Base-by-base conservation (phyloP, 2,329 filamentous ascomycete species). In the Alternaria sp. region DNA sequence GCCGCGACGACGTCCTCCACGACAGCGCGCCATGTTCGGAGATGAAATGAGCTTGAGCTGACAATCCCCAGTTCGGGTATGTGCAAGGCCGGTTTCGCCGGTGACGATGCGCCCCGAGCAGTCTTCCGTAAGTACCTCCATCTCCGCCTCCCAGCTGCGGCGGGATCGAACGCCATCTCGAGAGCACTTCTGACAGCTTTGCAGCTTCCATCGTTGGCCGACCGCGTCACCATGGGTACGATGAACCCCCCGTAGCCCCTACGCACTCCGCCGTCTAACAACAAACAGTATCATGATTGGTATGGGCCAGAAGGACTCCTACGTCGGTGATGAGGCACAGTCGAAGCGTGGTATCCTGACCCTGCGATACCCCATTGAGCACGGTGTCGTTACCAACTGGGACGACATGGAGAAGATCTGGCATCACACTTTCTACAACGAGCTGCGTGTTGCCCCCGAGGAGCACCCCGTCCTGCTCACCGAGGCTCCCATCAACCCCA, bases 341-440 rank as follows among this genome's bases (percentile, higher is more conserved):
- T 99, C 96, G 83, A 99, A 99, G 94, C 95, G 96, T 96, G 96
- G 96, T 97, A 98, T 99, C 87, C 90, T 99, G 79, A 98, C 95
- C 72, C 90, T 99, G 83, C 91, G 96, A 88, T 99, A 99, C 87
- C 96, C 96, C 83, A 99, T 99, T 84, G 96, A 99, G 90, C 96
- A 99, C 91, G 96, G 96, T 96, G 96, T 99, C 80, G 96, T 99
- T 83, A 99, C 96, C 87, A 98, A 98, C 93, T 99, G 96, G 96
- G 96, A 99, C 85, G 96, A 98, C 85, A 98, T 98, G 96, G 96
- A 98, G 89, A 98, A 98, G 91, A 98, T 99, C 80, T 99, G 96
- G 96, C 96, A 99, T 86, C 96, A 99, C 93, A 98, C 96, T 83
- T 99, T 99, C 90, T 99, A 98, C 93, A 99, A 99, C 88, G 96